These are phyloP conservation scores for Psophocarpus tetragonolobus DNA, from an alignment of 306 rosid species.

Conservation along the genomic window DNA sequence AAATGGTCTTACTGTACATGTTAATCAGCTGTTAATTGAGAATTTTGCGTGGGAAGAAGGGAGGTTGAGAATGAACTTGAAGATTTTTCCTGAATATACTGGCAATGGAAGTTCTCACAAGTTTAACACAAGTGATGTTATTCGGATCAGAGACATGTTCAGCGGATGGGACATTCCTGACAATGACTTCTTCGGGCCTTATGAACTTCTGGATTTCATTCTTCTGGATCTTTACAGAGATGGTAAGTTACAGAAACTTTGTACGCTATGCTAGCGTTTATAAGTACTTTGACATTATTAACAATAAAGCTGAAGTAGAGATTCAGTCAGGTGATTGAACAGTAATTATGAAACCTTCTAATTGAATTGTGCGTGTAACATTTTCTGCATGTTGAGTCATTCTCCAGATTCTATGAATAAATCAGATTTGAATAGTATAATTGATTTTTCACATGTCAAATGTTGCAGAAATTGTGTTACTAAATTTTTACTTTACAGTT, in stretches of 20 bases:
- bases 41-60: slow-evolving; percentile 63
- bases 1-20: slow-evolving; percentile 41
- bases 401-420: slow-evolving; percentile 4
- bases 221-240: slow-evolving; percentile 51
- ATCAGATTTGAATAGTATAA: neutral
- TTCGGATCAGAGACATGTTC: slow-evolving; percentile 51
- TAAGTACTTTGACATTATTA: neutral
- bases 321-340: neutral
- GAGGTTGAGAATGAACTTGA: slow-evolving; percentile 65
- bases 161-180: slow-evolving; percentile 63
- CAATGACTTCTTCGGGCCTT: slow-evolving; percentile 71
- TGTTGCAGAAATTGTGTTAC: neutral
- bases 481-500: slow-evolving; percentile 1
- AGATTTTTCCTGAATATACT: slow-evolving; percentile 64
- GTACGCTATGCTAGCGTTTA: neutral
- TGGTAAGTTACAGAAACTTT: slow-evolving; percentile 54
- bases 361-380: neutral
- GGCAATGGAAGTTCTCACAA: neutral
- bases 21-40: slow-evolving; percentile 54
- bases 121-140: slow-evolving; percentile 61
- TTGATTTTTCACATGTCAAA: neutral
- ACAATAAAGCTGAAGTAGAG: neutral
- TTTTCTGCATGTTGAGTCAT: neutral
- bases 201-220: slow-evolving; percentile 59
- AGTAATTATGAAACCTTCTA: neutral